Base-by-base conservation (phyloP, 2,329 filamentous ascomycete species). In the Ophiostoma sp. region DNA sequence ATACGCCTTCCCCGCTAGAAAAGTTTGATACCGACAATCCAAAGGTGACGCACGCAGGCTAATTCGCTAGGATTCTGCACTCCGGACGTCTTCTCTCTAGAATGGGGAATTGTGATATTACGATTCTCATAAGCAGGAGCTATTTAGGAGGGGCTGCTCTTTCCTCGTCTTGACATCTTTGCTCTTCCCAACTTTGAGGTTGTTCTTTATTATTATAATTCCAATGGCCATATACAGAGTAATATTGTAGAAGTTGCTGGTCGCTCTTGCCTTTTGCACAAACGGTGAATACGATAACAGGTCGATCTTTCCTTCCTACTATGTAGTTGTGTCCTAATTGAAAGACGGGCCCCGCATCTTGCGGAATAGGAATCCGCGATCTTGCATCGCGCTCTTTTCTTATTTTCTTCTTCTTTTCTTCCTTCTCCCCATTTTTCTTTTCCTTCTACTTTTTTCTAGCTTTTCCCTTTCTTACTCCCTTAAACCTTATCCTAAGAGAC, bases 261-360 rank as follows among this genome's bases (percentile, higher is more conserved):
- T 13, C 4, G n/a, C 8, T 57, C 23, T 27, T 57, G 10, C 52
- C 52, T 57, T 57, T 57, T 27, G n/a, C n/a, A 4, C 52, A 23
- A 27, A 13, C 1, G 52, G 23, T 20, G 7, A 48, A 15, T 41
- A 41, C 39, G 39, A 41, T 41, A 41, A 41, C 39, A 41, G 13
- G 10, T 10, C 39, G 39, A 3, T 13, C 39, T 13, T 41, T 41
- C 39, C 39, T 41, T 41, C 39, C 39, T 4, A n/a, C n/a, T n/a
- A n/a, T n/a, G n/a, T n/a, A 15, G 15, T 41, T 41, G 1, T 1
- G 15, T 41, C 39, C 60, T 10, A 36, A 36, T 36, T n/a, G 20
- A 64, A n/a, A 64, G 27, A n/a, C 15, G 60, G 60, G 60, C 60
- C 60, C 60, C 60, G 60, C 60, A 64, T 64, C 60, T 64, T n/a